Base-by-base conservation (phyloP, 352 stramenopile species). In the Globisporangium lucens region DNA sequence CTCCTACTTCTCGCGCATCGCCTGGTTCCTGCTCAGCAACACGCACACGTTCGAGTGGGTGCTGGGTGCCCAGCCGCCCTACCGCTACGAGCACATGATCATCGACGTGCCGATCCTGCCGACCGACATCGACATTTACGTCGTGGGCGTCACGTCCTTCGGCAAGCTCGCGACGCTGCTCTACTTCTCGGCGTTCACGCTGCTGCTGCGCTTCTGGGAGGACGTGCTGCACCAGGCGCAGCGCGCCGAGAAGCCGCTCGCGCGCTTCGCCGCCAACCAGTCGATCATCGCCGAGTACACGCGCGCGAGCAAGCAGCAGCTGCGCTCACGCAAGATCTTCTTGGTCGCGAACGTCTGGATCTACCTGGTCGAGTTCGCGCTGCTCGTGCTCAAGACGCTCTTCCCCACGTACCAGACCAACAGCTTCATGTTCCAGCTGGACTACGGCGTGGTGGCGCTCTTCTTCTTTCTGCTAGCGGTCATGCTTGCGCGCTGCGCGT, bases 41-140 rank as follows among this genome's bases (percentile, higher is more conserved):
- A 90, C 91, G 76, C 85, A 93, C 72, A 83, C 85, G 61, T 93
- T 93, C 62, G 76, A 93, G 71, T 89, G 81, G 81, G 85, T 90
- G 66, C 69, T 87, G n/a, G 83, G 83, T 38, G 56, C 68, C 3
- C 38, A 67, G 41, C 70, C 75, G 38, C 47, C 70, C n/a, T 89
- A 85, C 67, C 65, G 46, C 62, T 91, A 90, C 69, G 71, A 83
- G 68, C 83, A 93, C 74, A 91, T 89, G 76, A 74, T 93, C 52
- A 87, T 93, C 71, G 73, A 78, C 59, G 82, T 85, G 63, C 79
- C 81, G 35, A 64, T 93, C 27, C 71, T 93, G 47, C 80, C 82
- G 3, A 93, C 83, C 8, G 79, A 89, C 60, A 91, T 93, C 71
- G 83, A 93, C 72, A 87, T 93, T 63, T 93, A 91, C 79, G 83